Percentiles rank a stretch among this genome's conserved stretches.
phyloP scores from a whole-genome alignment of 1,139 yeast species.

The Geotrichum klebahnii region DNA sequence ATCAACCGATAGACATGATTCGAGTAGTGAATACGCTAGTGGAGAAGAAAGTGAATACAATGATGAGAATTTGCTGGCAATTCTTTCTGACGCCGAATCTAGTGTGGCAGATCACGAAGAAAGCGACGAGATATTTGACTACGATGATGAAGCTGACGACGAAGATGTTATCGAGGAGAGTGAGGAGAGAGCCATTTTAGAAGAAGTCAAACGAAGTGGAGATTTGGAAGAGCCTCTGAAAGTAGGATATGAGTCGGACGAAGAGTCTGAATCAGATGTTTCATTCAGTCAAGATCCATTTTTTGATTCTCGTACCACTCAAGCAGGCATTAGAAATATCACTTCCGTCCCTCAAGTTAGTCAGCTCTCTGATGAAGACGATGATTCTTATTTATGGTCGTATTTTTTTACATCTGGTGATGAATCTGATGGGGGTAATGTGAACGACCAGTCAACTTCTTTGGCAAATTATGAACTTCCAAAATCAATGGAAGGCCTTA shows the following conservation, averaged over 20 bases:
- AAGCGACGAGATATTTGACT: slow-evolving; percentile 8
- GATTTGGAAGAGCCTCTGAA: slow-evolving; percentile 28
- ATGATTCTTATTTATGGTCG: slow-evolving; percentile 42
- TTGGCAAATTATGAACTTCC: background rate
- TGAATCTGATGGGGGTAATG: slow-evolving; percentile 29
- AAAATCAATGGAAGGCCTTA: slow-evolving; percentile 26
- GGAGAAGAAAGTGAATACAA: slow-evolving; percentile 31
- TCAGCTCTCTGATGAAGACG: slow-evolving; percentile 29
- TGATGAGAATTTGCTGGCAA: slow-evolving; percentile 27
- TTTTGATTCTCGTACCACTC: slow-evolving; percentile 31
- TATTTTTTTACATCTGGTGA: slow-evolving; percentile 42
- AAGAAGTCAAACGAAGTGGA: slow-evolving; percentile 33
- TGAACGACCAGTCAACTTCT: slow-evolving; percentile 12
- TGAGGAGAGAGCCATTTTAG: slow-evolving; percentile 40
- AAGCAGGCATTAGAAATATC: slow-evolving; percentile 16
- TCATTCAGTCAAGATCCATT: slow-evolving; percentile 35
- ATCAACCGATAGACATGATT: slow-evolving; percentile 3
- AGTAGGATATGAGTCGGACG: slow-evolving; percentile 34
- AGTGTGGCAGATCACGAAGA: slow-evolving; percentile 17
- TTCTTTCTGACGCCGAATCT: slow-evolving; percentile 27
- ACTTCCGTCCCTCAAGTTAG: slow-evolving; percentile 17
- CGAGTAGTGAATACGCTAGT: slow-evolving; percentile 20
- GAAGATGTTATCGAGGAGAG: slow-evolving; percentile 35
- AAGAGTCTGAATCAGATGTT: slow-evolving; percentile 27
- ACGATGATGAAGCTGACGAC: slow-evolving; percentile 28